These are phyloP conservation scores for Diospyros lotus DNA, from an alignment of 148 eudicot species.

Conservation along the genomic window DNA sequence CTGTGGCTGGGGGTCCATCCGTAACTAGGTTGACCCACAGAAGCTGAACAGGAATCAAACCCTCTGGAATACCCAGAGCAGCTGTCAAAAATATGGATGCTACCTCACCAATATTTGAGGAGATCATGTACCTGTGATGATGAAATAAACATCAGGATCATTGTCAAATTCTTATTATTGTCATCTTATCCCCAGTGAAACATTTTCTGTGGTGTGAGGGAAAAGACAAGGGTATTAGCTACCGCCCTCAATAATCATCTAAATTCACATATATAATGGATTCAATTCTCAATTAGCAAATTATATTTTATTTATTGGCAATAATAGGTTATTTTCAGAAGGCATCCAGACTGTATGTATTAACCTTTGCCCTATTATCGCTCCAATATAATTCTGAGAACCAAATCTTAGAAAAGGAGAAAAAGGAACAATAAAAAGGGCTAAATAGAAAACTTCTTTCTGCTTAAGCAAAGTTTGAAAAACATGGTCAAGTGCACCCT, in stretches of 20 bases:
- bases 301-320: too few relatives aligned
- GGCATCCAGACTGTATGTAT: background rate
- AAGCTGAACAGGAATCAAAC: constrained; percentile 85
- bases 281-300: too few relatives aligned
- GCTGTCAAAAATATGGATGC: constrained; percentile 78
- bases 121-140: constrained; percentile 66
- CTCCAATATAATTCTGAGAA: background rate
- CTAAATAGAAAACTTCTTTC: too few relatives aligned
- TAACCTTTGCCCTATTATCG: background rate
- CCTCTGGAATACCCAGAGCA: constrained; percentile 84
- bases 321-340: too few relatives aligned
- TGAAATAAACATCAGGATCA: background rate
- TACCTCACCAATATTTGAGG: constrained; percentile 86
- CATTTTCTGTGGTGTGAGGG: too few relatives aligned
- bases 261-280: too few relatives aligned
- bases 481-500: background rate
- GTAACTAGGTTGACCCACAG: constrained; percentile 89
- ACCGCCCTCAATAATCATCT: too few relatives aligned
- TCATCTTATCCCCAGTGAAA: background rate
- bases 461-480: too few relatives aligned
- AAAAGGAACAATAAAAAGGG: background rate
- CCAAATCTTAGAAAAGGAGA: background rate
- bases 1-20: constrained; percentile 89
- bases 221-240: too few relatives aligned
- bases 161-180: background rate